Evolutionary conservation across 129 eudicot species (phyloP), one percentile per base, ranked within the genome.

Genomic region (Erigeron canadensis): DNA sequence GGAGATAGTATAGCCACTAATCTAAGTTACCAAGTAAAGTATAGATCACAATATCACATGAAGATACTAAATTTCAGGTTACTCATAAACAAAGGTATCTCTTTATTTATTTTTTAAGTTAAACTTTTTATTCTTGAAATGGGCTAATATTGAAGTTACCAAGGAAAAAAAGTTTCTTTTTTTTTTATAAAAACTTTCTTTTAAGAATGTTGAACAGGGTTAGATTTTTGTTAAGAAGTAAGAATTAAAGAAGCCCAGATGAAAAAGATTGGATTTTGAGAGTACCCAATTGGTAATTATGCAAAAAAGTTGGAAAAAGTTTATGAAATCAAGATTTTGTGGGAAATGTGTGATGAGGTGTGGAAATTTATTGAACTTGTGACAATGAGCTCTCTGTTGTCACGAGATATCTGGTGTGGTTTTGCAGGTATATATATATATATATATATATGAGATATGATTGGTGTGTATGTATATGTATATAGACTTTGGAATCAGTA

Each of bases 21-120:
- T 73, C 90, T 77, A 86, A 84, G 86, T 69, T 75, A 86, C 82
- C 96, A 91, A 88, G 96, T 88, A 85, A 86, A 92, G 98, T 89
- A 75, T 74, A 92, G 82, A 86, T 81, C 80, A 92, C 90, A 81
- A 92, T 81, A 86, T 81, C 80, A 92, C 90, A 81, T 65, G 84
- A 81, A 85, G 81, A 55, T 15, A 75, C 54, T 63, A 38, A 72
- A 23, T 61, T 28, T 28, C 34, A 28, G 34, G 78, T 74, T 45
- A 50, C 65, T 78, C 79, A 51, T 62, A 76, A 62, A 62, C 75
- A 66, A 81, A 79, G 84, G 75, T 50, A 72, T 54, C 77, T 64
- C 73, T 70, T 70, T 66, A 39, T 28, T 63, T 23, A 40, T 63
- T 50, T 75, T 71, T 40, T 62, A 38, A 50, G 21, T 34, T 7